Evolutionary conservation across 75 land plant genomes (phyloP).

Genomic region (Sequoiadendron giganteum): DNA sequence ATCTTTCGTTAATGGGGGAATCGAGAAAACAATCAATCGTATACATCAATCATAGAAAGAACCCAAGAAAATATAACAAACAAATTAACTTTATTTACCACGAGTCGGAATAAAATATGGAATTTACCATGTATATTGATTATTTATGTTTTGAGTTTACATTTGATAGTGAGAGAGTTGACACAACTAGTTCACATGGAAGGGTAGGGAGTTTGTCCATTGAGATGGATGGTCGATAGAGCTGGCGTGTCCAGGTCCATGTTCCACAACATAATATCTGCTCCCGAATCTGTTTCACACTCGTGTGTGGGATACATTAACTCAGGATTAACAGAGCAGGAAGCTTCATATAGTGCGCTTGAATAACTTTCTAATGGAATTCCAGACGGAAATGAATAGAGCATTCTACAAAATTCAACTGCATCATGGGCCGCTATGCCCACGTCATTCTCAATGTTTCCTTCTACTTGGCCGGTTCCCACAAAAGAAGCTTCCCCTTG

Average conservation of each 20-base stretch:
- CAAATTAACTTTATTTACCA: too few relatives aligned
- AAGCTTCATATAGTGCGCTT: not conserved
- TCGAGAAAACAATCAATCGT: too few relatives aligned
- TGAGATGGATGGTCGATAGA: not conserved
- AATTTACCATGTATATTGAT: too few relatives aligned
- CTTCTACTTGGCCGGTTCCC: not conserved
- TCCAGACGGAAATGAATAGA: not conserved
- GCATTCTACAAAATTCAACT: not conserved
- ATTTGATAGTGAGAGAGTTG: too few relatives aligned
- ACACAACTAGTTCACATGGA: not conserved
- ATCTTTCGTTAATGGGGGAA: too few relatives aligned
- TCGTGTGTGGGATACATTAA: not conserved
- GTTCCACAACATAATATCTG: constrained; percentile 6
- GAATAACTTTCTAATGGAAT: constrained; percentile 3
- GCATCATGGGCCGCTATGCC: not conserved
- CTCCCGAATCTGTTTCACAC: not conserved
- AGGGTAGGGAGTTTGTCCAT: not conserved
- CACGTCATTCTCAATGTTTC: not conserved
- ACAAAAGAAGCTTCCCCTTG: not conserved
- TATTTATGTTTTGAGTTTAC: too few relatives aligned
- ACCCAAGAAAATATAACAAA: too few relatives aligned
- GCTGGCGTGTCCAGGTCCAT: not conserved
- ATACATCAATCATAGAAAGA: too few relatives aligned
- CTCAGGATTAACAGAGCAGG: not conserved
- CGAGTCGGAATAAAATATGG: too few relatives aligned